A percentile compares a stretch with the other conserved stretches of the same genome.
These are phyloP conservation scores for Fusarium pseudograminearum DNA, from an alignment of 2,329 filamentous ascomycete genomes.

Conservation along the genomic window DNA sequence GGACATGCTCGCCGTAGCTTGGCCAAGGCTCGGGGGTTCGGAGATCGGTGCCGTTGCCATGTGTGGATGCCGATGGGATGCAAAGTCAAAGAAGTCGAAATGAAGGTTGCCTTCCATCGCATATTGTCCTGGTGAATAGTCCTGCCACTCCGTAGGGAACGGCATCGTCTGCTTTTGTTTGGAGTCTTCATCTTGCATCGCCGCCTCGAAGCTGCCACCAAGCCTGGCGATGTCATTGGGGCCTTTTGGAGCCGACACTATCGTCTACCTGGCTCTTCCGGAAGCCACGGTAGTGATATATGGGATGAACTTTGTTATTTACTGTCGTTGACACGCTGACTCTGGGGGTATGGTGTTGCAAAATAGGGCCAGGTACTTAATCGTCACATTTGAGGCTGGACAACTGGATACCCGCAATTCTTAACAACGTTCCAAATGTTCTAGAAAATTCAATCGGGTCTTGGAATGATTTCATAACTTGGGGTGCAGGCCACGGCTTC, in stretches of 20 bases:
- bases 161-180: constrained; percentile 33
- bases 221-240: constrained; percentile 39
- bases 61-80: constrained; percentile 17
- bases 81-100: constrained; percentile 16
- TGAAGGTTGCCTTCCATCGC: constrained; percentile 3
- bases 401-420: constrained; percentile 1
- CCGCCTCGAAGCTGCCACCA: constrained; percentile 40
- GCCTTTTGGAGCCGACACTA: constrained; percentile 32
- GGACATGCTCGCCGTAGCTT: constrained; percentile 9
- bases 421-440: constrained; percentile 12
- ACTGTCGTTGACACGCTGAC: neutral
- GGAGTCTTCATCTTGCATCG: constrained; percentile 45
- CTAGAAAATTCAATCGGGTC: constrained; percentile 16
- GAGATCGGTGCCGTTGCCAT: constrained; percentile 12
- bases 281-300: constrained; percentile 22
- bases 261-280: constrained; percentile 24
- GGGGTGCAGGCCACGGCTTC: constrained; percentile 25
- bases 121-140: constrained; percentile 25
- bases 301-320: constrained; percentile 3
- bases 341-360: constrained; percentile 4
- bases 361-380: constrained; percentile 5
- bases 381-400: constrained; percentile 19
- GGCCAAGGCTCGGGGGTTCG: constrained; percentile 24
- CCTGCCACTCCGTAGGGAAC: constrained; percentile 29
- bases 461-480: constrained; percentile 34